These are phyloP conservation scores for Serpula lacrymans DNA, from an alignment of 768 basidiomycete genomes.

Conservation along the genomic window DNA sequence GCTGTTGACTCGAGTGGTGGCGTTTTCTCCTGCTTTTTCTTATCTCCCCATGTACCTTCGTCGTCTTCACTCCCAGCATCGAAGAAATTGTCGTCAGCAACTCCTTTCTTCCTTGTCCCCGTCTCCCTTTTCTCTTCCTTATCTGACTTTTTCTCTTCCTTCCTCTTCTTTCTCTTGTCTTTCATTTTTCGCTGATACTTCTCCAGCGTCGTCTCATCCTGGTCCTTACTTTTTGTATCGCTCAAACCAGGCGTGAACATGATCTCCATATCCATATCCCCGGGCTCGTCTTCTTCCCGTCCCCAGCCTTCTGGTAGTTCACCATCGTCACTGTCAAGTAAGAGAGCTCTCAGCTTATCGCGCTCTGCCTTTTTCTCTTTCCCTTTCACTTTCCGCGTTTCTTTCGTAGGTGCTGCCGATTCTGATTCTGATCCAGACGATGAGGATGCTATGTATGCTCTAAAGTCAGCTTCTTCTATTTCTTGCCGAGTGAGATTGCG, in stretches of 20 bases:
- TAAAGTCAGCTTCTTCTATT: slow-evolving; percentile 90
- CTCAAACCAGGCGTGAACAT: slow-evolving; percentile 88
- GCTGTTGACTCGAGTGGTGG: slow-evolving; percentile 45
- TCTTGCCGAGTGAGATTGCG: slow-evolving; percentile 77
- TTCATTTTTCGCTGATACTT: slow-evolving; percentile 86
- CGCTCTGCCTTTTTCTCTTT: slow-evolving; percentile 46
- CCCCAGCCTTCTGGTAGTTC: slow-evolving; percentile 87
- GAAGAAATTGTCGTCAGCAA: slow-evolving; percentile 73
- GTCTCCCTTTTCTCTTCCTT: slow-evolving; percentile 21
- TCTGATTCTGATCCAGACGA: slow-evolving; percentile 62
- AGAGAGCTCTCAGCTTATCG: slow-evolving; percentile 71
- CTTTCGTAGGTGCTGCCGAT: slow-evolving; percentile 24
- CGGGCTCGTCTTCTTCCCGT: slow-evolving; percentile 30
- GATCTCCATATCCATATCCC: slow-evolving; percentile 86
- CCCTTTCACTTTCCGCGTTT: slow-evolving; percentile 15
- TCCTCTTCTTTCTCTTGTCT: slow-evolving; percentile 83
- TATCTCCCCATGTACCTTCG: slow-evolving; percentile 14
- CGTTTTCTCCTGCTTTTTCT: slow-evolving; percentile 19
- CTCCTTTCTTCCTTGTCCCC: slow-evolving; percentile 10
- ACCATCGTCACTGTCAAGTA: slow-evolving; percentile 65
- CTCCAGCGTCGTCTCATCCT: slow-evolving; percentile 86
- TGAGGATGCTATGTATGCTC: slow-evolving; percentile 69
- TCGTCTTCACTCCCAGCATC: slow-evolving; percentile 40
- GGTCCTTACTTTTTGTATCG: slow-evolving; percentile 42
- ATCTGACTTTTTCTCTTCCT: slow-evolving; percentile 52